A percentile compares a stretch with the other conserved stretches of the same genome.
phyloP scores from a whole-genome alignment of 2,329 filamentous ascomycete genomes.

The Trichoderma harzianum region DNA sequence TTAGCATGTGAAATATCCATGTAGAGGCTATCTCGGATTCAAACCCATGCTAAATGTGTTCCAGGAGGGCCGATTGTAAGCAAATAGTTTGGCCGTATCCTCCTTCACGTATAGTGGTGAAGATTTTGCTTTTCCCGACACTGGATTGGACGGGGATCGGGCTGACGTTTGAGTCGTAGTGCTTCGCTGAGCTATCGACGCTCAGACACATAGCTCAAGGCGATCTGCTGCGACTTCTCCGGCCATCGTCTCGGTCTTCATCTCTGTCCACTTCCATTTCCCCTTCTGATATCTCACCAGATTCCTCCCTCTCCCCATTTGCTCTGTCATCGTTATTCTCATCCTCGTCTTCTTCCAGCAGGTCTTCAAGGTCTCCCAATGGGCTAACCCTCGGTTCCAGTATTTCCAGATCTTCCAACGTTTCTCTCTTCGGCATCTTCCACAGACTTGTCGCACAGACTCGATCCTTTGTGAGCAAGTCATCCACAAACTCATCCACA shows the following conservation, averaged over 20 bases:
- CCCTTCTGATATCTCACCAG: constrained; percentile 37
- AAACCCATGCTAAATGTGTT: background rate
- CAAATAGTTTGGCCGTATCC: background rate
- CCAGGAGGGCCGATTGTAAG: background rate
- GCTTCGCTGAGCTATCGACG: background rate
- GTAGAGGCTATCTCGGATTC: background rate
- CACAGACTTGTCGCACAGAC: constrained; percentile 89
- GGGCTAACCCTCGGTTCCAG: constrained; percentile 83
- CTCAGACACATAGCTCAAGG: constrained; percentile 26
- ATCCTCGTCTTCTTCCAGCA: constrained; percentile 58
- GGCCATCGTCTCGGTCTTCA: constrained; percentile 27
- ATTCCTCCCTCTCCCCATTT: constrained; percentile 37
- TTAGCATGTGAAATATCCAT: background rate
- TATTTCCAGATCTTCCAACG: constrained; percentile 84
- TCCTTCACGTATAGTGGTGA: background rate
- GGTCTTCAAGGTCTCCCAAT: constrained; percentile 72
- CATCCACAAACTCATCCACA: constrained; percentile 92
- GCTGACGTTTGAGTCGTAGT: background rate
- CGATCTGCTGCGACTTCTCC: constrained; percentile 28
- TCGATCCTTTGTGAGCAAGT: constrained; percentile 81
- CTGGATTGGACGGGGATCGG: background rate
- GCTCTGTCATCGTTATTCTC: constrained; percentile 20
- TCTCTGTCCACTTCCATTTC: constrained; percentile 41
- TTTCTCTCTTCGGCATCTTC: constrained; percentile 80
- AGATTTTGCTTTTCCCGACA: background rate